Evolutionary conservation across 108 stramenopile species (phyloP).

Genomic region (Aureococcus anophagefferens): DNA sequence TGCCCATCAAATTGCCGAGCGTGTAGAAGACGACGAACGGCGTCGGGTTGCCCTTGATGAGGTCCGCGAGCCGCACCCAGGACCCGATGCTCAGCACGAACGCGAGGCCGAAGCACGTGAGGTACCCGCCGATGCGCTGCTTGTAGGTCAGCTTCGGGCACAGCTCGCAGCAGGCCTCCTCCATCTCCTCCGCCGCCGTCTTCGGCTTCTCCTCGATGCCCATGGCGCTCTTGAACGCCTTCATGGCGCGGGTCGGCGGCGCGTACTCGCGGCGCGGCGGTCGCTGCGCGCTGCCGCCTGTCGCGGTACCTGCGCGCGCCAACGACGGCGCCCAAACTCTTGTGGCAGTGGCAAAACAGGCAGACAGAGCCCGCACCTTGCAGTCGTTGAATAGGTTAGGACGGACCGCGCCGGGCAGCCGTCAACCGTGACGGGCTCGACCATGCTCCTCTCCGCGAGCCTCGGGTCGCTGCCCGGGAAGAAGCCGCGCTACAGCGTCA

Average conservation of each 20-base stretch:
- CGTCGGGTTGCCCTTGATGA: conserved; percentile 10
- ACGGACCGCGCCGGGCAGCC: no score
- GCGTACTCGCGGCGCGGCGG: no score
- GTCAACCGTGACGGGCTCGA: no score
- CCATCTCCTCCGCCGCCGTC: background rate
- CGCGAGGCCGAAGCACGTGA: background rate
- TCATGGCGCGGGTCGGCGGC: background rate
- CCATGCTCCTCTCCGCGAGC: no score
- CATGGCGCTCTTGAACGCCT: background rate
- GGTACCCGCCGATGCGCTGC: conserved; percentile 8
- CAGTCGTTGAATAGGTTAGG: no score
- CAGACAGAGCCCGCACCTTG: no score
- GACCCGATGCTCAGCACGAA: conserved; percentile 11
- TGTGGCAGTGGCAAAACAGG: no score
- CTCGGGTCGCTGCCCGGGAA: no score
- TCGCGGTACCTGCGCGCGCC: no score
- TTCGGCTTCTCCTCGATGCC: background rate
- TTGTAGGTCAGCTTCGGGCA: conserved; percentile 10
- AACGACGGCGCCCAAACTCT: no score
- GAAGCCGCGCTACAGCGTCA: no score
- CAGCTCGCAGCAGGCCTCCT: background rate
- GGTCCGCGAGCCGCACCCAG: background rate
- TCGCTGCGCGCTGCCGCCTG: no score
- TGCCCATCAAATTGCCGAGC: conserved; percentile 1
- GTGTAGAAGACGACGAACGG: conserved; percentile 15